Evolutionary conservation across 768 basidiomycete genomes (phyloP).

Genomic region (Dioszegia crocea): DNA sequence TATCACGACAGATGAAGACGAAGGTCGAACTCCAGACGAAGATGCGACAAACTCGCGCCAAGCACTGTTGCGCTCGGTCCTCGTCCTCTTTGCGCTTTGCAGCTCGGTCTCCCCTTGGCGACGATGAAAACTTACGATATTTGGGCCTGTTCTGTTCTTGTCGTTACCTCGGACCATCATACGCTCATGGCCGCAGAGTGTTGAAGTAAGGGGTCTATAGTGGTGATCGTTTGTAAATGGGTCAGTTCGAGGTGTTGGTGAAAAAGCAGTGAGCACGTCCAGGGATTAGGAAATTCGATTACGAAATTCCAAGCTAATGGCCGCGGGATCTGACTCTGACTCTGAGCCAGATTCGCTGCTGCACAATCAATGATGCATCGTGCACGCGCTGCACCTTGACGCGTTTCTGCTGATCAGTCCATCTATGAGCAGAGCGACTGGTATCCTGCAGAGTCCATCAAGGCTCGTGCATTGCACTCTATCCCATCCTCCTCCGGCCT

Average conservation of each 20-base stretch:
- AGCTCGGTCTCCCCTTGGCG: not conserved
- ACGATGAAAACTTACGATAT: constrained; percentile 1
- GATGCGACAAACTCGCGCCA: not conserved
- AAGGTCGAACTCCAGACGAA: not conserved
- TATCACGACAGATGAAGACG: not conserved
- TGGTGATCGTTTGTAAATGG: too few relatives aligned
- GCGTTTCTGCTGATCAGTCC: too few relatives aligned
- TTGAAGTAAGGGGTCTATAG: too few relatives aligned
- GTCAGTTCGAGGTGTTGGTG: not conserved
- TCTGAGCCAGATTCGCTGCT: too few relatives aligned
- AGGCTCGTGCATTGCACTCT: too few relatives aligned
- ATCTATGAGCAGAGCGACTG: too few relatives aligned
- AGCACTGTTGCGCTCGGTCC: not conserved
- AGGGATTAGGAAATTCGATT: not conserved
- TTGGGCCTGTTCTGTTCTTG: constrained; percentile 2
- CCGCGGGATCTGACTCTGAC: too few relatives aligned
- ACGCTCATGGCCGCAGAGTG: not conserved
- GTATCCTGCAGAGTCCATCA: too few relatives aligned
- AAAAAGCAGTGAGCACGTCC: not conserved
- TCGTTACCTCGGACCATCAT: constrained; percentile 7
- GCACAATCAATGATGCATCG: too few relatives aligned
- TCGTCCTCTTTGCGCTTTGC: not conserved
- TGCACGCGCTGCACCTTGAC: too few relatives aligned
- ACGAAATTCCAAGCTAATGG: too few relatives aligned
- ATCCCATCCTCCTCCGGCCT: too few relatives aligned